Evolutionary conservation across 2,329 filamentous ascomycete genomes (phyloP).

Genomic region (Coniochaeta sp.): DNA sequence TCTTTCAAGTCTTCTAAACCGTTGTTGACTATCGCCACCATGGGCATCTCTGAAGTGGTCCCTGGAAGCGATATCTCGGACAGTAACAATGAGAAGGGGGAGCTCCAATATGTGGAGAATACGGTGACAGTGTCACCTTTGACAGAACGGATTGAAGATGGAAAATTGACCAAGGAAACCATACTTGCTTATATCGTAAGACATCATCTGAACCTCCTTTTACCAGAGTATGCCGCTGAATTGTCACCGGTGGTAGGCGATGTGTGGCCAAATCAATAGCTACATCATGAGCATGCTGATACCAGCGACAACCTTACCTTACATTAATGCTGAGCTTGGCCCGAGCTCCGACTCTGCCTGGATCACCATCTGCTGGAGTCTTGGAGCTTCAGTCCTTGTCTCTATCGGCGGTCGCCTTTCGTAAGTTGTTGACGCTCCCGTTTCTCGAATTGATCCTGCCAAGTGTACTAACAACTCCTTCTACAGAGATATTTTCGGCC

Average conservation of each 20-base stretch:
- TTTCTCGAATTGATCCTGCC: background rate
- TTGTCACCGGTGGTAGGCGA: constrained; percentile 4
- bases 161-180: constrained; percentile 11
- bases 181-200: constrained; percentile 13
- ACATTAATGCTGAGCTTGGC: constrained; percentile 25
- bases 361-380: constrained; percentile 24
- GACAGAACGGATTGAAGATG: constrained; percentile 4
- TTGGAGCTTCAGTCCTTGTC: constrained; percentile 24
- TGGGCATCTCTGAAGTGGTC: constrained; percentile 8
- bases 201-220: background rate
- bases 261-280: constrained; percentile 17
- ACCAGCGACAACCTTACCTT: constrained; percentile 22
- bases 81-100: constrained; percentile 6
- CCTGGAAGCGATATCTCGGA: constrained; percentile 6
- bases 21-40: background rate
- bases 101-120: constrained; percentile 8
- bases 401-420: constrained; percentile 22
- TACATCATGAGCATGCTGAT: constrained; percentile 27
- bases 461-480: background rate
- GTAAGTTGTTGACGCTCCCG: background rate
- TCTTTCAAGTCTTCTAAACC: too few relatives aligned
- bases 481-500: constrained; percentile 36
- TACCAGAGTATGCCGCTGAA: background rate
- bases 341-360: constrained; percentile 24
- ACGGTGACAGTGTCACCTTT: background rate